Evolutionary conservation across 1,284 basidiomycete genomes (phyloP), one percentile per base, ranked within the genome.

Genomic region (Ceratobasidium papillatum): DNA sequence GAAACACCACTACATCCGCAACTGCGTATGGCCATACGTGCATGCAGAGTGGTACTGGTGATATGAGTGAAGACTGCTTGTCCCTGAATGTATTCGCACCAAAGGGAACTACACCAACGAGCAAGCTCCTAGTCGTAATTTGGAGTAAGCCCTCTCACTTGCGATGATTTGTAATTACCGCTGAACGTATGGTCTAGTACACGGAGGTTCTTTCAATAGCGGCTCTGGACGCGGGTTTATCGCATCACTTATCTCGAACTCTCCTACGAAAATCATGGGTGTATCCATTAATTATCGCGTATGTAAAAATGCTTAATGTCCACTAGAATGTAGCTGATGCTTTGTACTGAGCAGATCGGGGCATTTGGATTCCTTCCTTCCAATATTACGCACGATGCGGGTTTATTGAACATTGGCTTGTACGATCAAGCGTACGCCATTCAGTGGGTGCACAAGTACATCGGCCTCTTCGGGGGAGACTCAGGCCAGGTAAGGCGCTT

Each of bases 231-330:
- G 38, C 2, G 58, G 56, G 19, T 72, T 62, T 30, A 25, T 62
- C 4, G 58, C 69, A 30, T 62, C 69, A 27, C 59, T 62, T 30
- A 43, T 72, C 12, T 72, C 69, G 4, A 49, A 72, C 25, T 41
- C 56, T 1, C 69, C 69, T n/a, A 47, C n/a, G 9, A 61, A 52
- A 19, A 61, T 49, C 45, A 72, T 72, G 27, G 69, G 69, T 1
- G 69, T 72, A 34, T 62, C 69, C 30, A 72, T 72, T 11, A 72
- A 72, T 32, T 72, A 72, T 62, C 56, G 69, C 17, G 69, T 72
- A 51, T 22, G 69, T 49, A 30, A 61, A 61, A 17, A 19, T 25
- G 22, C n/a, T 11, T 7, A n/a, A 25, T 56, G 14, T 38, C 19
- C 12, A 14, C 58, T 41, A 7, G 36, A 5, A 2, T 11, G 34